phyloP scores from a whole-genome alignment of 1,284 basidiomycete genomes.

The Apiotrichum siamense region DNA sequence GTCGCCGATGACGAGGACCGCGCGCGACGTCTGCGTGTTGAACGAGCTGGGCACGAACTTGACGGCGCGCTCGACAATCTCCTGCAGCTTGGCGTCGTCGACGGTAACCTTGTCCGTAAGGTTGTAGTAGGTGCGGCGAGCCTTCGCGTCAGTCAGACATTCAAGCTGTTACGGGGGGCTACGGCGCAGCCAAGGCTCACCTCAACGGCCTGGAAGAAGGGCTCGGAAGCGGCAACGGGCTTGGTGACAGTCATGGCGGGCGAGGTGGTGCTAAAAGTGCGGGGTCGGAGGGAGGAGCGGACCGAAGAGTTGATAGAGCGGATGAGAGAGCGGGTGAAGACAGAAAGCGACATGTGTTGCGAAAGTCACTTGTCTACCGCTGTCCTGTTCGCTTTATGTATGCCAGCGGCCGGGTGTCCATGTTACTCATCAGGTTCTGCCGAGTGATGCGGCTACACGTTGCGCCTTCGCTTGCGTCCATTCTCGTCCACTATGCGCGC shows the following conservation, averaged over 20 bases:
- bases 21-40: slow-evolving; percentile 51
- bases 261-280: background rate
- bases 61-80: slow-evolving; percentile 47
- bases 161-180: background rate
- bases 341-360: too few species aligned
- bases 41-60: slow-evolving; percentile 48
- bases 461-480: too few species aligned
- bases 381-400: background rate
- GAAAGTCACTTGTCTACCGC: too few species aligned
- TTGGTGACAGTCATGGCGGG: slow-evolving; percentile 5
- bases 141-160: slow-evolving; percentile 12
- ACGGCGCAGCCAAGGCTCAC: slow-evolving; percentile 18
- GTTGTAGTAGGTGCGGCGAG: slow-evolving; percentile 49
- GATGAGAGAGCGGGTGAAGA: background rate
- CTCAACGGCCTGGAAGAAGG: slow-evolving; percentile 40
- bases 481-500: too few species aligned
- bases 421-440: too few species aligned
- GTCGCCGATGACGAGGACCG: slow-evolving; percentile 48
- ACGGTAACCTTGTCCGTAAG: slow-evolving; percentile 45
- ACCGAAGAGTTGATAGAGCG: background rate
- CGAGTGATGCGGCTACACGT: too few species aligned
- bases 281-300: background rate
- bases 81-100: slow-evolving; percentile 42
- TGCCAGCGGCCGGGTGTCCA: too few species aligned
- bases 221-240: slow-evolving; percentile 11